phyloP scores from a whole-genome alignment of 768 basidiomycete species.

The Gymnopilus dilepis region DNA sequence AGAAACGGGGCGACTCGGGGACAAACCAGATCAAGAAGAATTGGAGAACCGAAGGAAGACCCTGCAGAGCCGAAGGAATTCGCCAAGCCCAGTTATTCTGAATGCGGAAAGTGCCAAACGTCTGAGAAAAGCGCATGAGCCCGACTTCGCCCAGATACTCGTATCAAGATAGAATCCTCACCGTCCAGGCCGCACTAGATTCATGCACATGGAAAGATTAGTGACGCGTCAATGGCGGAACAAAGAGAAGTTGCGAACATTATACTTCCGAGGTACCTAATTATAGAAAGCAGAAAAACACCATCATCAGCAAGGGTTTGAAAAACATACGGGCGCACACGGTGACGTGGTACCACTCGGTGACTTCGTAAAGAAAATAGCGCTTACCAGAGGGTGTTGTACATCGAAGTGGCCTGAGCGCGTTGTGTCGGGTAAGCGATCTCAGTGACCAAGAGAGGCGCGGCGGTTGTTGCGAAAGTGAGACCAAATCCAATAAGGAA shows the following conservation, averaged over 20 bases:
- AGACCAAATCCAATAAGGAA: constrained; percentile 71
- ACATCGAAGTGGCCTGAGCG: constrained; percentile 68
- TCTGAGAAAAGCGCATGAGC: constrained; percentile 28
- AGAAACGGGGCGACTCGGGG: constrained; percentile 79
- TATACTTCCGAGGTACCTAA: constrained; percentile 66
- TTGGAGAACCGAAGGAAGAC: constrained; percentile 62
- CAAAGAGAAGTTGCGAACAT: constrained; percentile 41
- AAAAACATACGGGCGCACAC: constrained; percentile 1
- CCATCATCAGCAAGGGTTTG: constrained; percentile 9
- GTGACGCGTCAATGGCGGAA: background rate
- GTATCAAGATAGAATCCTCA: constrained; percentile 11
- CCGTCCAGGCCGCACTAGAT: constrained; percentile 65
- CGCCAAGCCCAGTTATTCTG: constrained; percentile 71
- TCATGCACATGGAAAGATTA: background rate
- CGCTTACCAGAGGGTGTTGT: constrained; percentile 69
- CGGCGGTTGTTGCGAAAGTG: constrained; percentile 69
- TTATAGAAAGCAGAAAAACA: constrained; percentile 9
- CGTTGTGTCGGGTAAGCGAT: constrained; percentile 77
- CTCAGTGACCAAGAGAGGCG: constrained; percentile 79
- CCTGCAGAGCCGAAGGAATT: constrained; percentile 70
- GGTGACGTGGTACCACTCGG: background rate
- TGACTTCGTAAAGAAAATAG: background rate
- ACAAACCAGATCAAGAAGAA: constrained; percentile 62
- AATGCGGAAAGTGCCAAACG: constrained; percentile 73
- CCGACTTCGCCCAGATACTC: background rate